phyloP scores from a whole-genome alignment of 169 alveolate species.

The Cryptosporidium baileyi region DNA sequence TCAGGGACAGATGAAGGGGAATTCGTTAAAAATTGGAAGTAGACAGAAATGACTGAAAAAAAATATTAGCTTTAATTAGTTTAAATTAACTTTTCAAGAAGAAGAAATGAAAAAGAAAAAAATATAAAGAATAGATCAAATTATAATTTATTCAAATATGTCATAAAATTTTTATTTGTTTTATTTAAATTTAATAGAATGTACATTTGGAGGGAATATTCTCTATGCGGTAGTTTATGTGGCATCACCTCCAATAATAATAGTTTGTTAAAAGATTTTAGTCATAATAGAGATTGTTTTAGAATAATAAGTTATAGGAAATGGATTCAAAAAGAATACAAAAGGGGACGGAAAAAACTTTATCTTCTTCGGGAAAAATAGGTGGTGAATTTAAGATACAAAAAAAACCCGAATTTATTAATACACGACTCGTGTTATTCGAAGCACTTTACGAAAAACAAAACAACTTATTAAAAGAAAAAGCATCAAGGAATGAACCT shows the following conservation, averaged over 20 bases:
- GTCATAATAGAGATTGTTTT: neutral
- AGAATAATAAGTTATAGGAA: neutral
- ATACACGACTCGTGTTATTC: constrained; percentile 81
- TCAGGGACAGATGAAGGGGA: no score
- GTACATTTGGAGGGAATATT: neutral
- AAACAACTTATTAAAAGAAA: constrained; percentile 70
- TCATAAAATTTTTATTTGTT: no score
- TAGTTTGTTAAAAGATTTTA: neutral
- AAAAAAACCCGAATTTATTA: constrained; percentile 82
- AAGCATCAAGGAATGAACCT: constrained; percentile 72
- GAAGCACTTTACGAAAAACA: constrained; percentile 82
- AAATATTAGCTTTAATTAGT: no score
- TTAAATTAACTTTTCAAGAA: no score
- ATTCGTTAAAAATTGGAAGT: no score
- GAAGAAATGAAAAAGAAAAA: no score
- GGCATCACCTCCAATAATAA: neutral
- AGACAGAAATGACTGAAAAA: no score
- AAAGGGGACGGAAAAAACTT: constrained; percentile 56
- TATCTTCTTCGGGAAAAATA: constrained; percentile 72
- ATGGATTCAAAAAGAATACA: constrained; percentile 63
- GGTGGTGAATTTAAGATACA: constrained; percentile 81
- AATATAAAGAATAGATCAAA: no score
- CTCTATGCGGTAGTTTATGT: neutral
- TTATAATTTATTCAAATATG: no score
- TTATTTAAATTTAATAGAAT: no score